Conservation (phyloP, 1,284 basidiomycete species). For the Ustilago esculenta region DNA sequence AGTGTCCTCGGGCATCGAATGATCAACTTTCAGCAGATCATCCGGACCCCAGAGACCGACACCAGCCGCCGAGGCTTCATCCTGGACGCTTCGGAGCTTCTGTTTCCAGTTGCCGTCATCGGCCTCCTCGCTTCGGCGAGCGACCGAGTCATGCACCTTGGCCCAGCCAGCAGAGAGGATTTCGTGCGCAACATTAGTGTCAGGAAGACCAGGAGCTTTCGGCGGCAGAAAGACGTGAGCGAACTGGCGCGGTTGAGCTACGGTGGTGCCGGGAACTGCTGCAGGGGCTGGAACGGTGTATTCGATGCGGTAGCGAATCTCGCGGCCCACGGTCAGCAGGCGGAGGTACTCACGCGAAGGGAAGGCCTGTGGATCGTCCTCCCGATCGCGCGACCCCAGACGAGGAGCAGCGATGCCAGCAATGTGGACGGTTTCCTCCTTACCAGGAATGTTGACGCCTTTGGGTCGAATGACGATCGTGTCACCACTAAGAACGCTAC, state of each 20-base stretch:
- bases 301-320: conserved; percentile 80
- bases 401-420: conserved; percentile 62
- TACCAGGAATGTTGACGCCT: conserved; percentile 53
- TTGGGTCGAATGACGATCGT: conserved; percentile 60
- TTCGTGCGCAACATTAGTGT: conserved; percentile 72
- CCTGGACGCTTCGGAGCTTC: conserved; percentile 75
- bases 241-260: conserved; percentile 67
- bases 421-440: conserved; percentile 58
- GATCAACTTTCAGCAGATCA: conserved; percentile 70
- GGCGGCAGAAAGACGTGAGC: conserved; percentile 61
- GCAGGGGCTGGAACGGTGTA: conserved; percentile 77
- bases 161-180: conserved; percentile 88
- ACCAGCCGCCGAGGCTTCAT: conserved; percentile 79
- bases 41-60: conserved; percentile 87
- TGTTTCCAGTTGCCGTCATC: conserved; percentile 77
- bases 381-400: conserved; percentile 57
- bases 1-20: conserved; percentile 88
- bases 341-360: conserved; percentile 92
- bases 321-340: conserved; percentile 84
- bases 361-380: conserved; percentile 81
- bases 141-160: conserved; percentile 82
- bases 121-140: conserved; percentile 69
- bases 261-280: conserved; percentile 77
- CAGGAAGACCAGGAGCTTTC: conserved; percentile 51
- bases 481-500: conserved; percentile 57